A percentile compares a stretch with the other conserved stretches of the same genome.
Evolutionary conservation across 306 rosid genomes (phyloP).

Genomic region (Vigna hirtella): DNA sequence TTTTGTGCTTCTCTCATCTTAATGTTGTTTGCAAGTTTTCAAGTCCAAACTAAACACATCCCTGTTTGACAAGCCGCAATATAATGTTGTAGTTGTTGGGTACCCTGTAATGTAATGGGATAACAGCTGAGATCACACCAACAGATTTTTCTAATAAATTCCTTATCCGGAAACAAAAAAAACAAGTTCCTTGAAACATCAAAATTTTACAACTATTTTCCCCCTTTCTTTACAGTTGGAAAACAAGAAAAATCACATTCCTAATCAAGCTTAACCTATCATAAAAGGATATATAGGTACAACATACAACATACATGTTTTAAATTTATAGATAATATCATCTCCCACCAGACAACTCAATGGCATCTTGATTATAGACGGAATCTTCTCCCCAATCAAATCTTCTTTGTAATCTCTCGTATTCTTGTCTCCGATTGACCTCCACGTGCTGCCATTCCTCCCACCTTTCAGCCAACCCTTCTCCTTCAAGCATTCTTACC

Average conservation of each 20-base stretch:
- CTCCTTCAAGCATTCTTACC: constrained; percentile 97
- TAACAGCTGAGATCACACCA: constrained; percentile 14
- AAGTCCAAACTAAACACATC: background rate
- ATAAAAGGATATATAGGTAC: constrained; percentile 43
- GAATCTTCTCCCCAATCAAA: constrained; percentile 99
- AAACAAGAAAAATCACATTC: constrained; percentile 26
- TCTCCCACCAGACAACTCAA: constrained; percentile 94
- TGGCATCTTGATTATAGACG: constrained; percentile 84
- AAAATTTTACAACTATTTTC: constrained; percentile 18
- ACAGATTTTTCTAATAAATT: constrained; percentile 29
- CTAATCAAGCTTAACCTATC: constrained; percentile 48
- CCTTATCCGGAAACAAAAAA: background rate
- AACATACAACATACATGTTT: constrained; percentile 9
- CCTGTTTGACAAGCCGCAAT: background rate
- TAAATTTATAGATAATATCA: constrained; percentile 48
- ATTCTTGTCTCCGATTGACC: constrained; percentile 88
- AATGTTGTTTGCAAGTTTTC: too few relatives aligned
- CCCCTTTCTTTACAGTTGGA: constrained; percentile 40
- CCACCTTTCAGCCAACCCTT: constrained; percentile 99
- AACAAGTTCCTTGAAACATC: constrained; percentile 21
- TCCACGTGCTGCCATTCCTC: constrained; percentile 97
- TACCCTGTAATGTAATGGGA: background rate
- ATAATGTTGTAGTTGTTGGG: background rate
- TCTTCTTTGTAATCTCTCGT: constrained; percentile 89
- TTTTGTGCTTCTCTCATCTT: too few relatives aligned